Percentiles rank a stretch among this genome's conserved stretches.
Evolutionary conservation across 352 stramenopile species (phyloP).

Genomic region (Phytophthora rubi): DNA sequence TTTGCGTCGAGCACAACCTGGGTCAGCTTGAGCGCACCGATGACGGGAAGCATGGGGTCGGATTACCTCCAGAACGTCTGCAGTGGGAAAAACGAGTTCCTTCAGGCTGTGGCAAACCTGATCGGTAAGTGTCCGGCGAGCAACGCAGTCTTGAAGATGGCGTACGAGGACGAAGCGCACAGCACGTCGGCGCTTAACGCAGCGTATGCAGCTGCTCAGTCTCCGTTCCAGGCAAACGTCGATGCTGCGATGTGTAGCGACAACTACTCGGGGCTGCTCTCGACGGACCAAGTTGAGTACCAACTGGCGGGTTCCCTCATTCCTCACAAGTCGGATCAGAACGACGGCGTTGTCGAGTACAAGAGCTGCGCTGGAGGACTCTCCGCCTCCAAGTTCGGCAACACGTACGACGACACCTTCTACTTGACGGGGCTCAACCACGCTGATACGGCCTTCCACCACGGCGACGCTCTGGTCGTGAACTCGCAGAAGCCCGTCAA

Average conservation of each 20-base stretch:
- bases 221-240: constrained; percentile 33
- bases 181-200: constrained; percentile 19
- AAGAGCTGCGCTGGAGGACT: constrained; percentile 40
- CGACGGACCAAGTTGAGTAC: constrained; percentile 22
- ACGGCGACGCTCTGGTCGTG: constrained; percentile 42
- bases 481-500: constrained; percentile 40
- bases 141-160: constrained; percentile 17
- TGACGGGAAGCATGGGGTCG: constrained; percentile 43
- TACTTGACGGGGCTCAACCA: constrained; percentile 51
- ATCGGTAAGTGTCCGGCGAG: constrained; percentile 37
- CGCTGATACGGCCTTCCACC: constrained; percentile 42
- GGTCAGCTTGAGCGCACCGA: constrained; percentile 39
- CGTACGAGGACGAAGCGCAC: constrained; percentile 30
- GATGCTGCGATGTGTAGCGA: constrained; percentile 39
- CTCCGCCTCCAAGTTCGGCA: constrained; percentile 33
- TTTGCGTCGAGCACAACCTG: constrained; percentile 35
- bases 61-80: constrained; percentile 41
- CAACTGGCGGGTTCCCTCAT: constrained; percentile 27
- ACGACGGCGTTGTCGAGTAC: constrained; percentile 43
- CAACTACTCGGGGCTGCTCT: constrained; percentile 40
- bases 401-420: constrained; percentile 25
- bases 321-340: constrained; percentile 34
- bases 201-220: constrained; percentile 30
- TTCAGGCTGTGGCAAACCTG: constrained; percentile 33
- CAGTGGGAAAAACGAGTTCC: constrained; percentile 20